Percentiles rank a stretch among this genome's conserved stretches.
Evolutionary conservation across 306 rosid species (phyloP).

Genomic region (Malus domestica): DNA sequence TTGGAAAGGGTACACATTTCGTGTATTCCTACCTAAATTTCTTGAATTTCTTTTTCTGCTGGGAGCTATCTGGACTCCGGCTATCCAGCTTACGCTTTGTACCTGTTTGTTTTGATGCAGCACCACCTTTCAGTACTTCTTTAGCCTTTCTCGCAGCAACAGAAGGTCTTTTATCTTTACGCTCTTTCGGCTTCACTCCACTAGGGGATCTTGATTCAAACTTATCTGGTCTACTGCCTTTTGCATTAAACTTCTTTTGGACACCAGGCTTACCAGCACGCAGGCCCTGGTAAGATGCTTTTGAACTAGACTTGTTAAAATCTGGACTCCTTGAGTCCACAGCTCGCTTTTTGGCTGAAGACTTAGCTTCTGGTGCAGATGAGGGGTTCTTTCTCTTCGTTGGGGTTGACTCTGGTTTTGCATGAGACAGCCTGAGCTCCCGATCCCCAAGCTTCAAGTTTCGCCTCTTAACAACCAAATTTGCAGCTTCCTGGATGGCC

Average conservation of each 20-base stretch:
- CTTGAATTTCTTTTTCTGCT: constrained; percentile 37
- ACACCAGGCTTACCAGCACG: constrained; percentile 63
- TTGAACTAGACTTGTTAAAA: constrained; percentile 23
- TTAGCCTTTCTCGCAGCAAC: constrained; percentile 76
- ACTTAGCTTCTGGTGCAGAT: constrained; percentile 16
- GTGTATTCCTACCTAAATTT: constrained; percentile 36
- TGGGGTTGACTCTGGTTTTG: constrained; percentile 45
- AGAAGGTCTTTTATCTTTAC: constrained; percentile 61
- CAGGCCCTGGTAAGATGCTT: constrained; percentile 61
- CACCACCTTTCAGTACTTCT: constrained; percentile 22
- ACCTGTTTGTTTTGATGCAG: constrained; percentile 48
- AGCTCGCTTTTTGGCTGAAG: constrained; percentile 39
- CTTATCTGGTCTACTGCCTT: constrained; percentile 9
- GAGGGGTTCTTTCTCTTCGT: constrained; percentile 41
- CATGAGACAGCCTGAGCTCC: constrained; percentile 50
- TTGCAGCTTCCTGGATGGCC: constrained; percentile 71
- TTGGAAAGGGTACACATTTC: background rate
- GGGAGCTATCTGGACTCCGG: constrained; percentile 61
- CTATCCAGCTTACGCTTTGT: constrained; percentile 72
- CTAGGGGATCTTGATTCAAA: constrained; percentile 9
- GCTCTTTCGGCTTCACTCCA: constrained; percentile 37
- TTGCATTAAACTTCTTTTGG: constrained; percentile 35
- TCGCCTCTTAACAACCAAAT: constrained; percentile 42
- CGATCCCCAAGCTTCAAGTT: constrained; percentile 67
- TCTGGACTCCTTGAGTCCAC: constrained; percentile 31